Evolutionary conservation across 2,329 filamentous ascomycete genomes (phyloP), one percentile per base, ranked within the genome.

Genomic region (Metarhizium guizhouense): DNA sequence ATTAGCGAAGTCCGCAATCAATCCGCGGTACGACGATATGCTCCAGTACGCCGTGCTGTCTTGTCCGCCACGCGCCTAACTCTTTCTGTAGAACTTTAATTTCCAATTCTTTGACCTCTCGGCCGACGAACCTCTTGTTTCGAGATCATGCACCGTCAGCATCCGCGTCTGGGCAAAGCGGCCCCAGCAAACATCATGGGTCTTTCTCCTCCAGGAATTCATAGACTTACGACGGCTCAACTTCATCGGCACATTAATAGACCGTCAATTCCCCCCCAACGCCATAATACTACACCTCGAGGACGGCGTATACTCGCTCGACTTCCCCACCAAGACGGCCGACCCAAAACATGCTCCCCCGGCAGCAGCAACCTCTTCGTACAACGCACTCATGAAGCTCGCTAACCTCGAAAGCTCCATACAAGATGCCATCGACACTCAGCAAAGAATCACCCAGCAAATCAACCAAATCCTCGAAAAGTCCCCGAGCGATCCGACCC

Each of bases 351-450:
- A 80, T 29, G 76, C 78, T 11, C 7, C 32, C 6, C 70, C 77
- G 1, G 62, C 74, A 2, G 67, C 81, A 0, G 74, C 81, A 0
- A 91, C 87, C 0, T 91, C 90, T 0, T 91, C 91, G 0, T 96
- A 95, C 68, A 91, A 90, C 65, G 84, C 88, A 2, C 76, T 97
- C 20, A 93, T 96, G 85, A 86, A 88, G 58, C 77, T 97, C 11
- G 86, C 89, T 6, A 96, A 92, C 56, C 78, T 97, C 16, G 90
- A 96, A 59, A 89, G 88, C 67, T 95, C 91, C 54, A 89, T 96
- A 29, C 90, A 95, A 67, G 93, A 97, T 69, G 91, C 91, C 1
- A 74, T 96, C 10, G 82, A 85, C 1, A 95, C 90, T 0, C 84
- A 88, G 14, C 83, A 88, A 57, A 79, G 80, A 54, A 77, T 97